Evolutionary conservation across 2,329 filamentous ascomycete genomes (phyloP).

Genomic region (Drechslerella dactyloides): DNA sequence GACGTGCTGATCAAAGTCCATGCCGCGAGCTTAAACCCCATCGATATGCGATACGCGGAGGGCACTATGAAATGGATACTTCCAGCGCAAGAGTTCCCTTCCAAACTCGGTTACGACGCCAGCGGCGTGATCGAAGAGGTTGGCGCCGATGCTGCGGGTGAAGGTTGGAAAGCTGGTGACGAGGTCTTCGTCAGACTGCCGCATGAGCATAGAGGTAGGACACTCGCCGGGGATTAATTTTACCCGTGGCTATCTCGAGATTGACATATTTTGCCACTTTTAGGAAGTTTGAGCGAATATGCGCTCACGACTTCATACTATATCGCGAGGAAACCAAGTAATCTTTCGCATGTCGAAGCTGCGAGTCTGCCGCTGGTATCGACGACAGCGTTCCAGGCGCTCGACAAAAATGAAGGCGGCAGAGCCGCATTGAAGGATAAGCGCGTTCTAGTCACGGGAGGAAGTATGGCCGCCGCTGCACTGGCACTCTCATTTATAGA

Average conservation of each 20-base stretch:
- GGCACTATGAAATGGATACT: conserved; percentile 57
- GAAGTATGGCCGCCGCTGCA: conserved; percentile 17
- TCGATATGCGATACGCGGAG: conserved; percentile 60
- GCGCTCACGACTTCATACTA: conserved; percentile 56
- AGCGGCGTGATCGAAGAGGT: conserved; percentile 58
- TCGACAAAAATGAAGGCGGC: conserved; percentile 34
- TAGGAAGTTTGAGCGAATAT: conserved; percentile 59
- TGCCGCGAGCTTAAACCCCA: conserved; percentile 61
- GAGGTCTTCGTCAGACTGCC: conserved; percentile 58
- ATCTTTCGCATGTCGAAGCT: conserved; percentile 60
- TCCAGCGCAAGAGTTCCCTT: conserved; percentile 57
- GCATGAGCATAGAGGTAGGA: conserved; percentile 56
- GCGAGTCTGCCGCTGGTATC: conserved; percentile 41
- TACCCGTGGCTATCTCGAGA: neutral
- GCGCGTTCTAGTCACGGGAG: conserved; percentile 33
- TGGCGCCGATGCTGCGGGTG: conserved; percentile 56
- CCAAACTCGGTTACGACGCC: conserved; percentile 60
- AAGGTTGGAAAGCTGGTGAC: conserved; percentile 58
- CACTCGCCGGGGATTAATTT: neutral
- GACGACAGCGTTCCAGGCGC: conserved; percentile 35
- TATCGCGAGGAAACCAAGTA: conserved; percentile 59
- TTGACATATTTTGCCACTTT: neutral
- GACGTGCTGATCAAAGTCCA: conserved; percentile 59
- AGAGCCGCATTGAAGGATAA: conserved; percentile 33
- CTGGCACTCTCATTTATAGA: neutral